These are phyloP conservation scores for Hyparrhenia diplandra DNA, from an alignment of 176 grass and related monocot species.

Conservation along the genomic window DNA sequence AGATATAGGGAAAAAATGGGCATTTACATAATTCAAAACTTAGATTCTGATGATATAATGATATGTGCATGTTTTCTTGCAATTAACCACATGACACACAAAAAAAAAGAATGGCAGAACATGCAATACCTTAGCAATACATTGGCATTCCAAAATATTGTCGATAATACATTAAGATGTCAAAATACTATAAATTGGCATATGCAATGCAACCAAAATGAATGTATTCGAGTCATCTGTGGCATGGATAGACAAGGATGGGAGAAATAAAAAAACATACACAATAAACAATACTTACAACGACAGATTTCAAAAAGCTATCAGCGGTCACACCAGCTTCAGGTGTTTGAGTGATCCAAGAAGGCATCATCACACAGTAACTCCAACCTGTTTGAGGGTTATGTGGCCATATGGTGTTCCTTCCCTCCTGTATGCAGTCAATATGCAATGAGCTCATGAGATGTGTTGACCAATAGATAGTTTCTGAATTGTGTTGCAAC, in stretches of 20 bases:
- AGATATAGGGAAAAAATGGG: neutral
- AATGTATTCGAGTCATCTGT: neutral
- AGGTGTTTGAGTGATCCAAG: slow-evolving; percentile 76
- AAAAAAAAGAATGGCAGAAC: neutral
- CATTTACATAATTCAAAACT: slow-evolving; percentile 8
- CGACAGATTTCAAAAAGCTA: slow-evolving; percentile 85
- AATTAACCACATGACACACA: neutral
- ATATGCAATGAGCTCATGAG: neutral
- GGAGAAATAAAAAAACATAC: slow-evolving; percentile 14
- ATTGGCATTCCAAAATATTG: neutral
- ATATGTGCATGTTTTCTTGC: neutral
- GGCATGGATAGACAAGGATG: neutral
- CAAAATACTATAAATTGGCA: slow-evolving; percentile 6
- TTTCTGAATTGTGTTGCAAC: neutral
- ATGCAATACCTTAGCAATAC: neutral
- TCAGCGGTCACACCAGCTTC: slow-evolving; percentile 70
- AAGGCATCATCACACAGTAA: slow-evolving; percentile 94
- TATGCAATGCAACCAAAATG: neutral
- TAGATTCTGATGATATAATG: neutral
- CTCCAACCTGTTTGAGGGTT: slow-evolving; percentile 95
- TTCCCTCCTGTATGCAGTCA: slow-evolving; percentile 65
- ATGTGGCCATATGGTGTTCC: slow-evolving; percentile 92
- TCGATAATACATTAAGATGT: neutral
- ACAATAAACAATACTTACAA: slow-evolving; percentile 65
- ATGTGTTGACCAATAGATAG: neutral